phyloP scores from a whole-genome alignment of 257 asterid species.

The Gardenia jasminoides region DNA sequence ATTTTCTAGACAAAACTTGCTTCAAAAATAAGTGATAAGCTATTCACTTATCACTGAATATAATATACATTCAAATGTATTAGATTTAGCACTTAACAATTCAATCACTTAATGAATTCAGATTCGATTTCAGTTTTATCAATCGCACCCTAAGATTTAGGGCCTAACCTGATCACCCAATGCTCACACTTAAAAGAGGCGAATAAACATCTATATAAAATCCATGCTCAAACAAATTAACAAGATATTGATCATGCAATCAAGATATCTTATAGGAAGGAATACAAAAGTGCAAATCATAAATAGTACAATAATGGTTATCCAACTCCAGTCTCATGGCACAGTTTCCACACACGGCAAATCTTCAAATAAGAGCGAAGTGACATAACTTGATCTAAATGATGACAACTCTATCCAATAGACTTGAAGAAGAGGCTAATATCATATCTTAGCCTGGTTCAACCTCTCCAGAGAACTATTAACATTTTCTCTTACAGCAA shows the following conservation, averaged over 20 bases:
- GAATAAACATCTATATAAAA: background rate
- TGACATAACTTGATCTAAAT: slow-evolving; percentile 7
- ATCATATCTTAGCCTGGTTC: slow-evolving; percentile 34
- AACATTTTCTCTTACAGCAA: slow-evolving; percentile 36
- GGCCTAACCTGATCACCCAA: no score
- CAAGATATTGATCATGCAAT: slow-evolving; percentile 8
- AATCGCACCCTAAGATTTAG: no score
- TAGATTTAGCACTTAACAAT: no score
- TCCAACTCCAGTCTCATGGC: slow-evolving; percentile 15
- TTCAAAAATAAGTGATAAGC: no score
- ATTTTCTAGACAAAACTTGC: no score
- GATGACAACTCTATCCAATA: slow-evolving; percentile 15
- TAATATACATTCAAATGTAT: no score
- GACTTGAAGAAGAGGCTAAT: slow-evolving; percentile 30
- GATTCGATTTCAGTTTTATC: no score
- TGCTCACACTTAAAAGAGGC: no score
- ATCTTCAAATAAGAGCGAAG: slow-evolving; percentile 16
- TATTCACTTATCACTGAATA: no score
- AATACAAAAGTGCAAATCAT: background rate
- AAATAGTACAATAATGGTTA: slow-evolving; percentile 12
- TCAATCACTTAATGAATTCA: no score
- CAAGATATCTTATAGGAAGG: slow-evolving; percentile 2
- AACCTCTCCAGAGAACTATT: slow-evolving; percentile 42
- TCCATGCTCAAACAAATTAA: background rate
- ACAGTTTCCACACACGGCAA: slow-evolving; percentile 21